These are phyloP conservation scores for Gossypium aridum DNA, from an alignment of 441 rosid species.

Conservation along the genomic window DNA sequence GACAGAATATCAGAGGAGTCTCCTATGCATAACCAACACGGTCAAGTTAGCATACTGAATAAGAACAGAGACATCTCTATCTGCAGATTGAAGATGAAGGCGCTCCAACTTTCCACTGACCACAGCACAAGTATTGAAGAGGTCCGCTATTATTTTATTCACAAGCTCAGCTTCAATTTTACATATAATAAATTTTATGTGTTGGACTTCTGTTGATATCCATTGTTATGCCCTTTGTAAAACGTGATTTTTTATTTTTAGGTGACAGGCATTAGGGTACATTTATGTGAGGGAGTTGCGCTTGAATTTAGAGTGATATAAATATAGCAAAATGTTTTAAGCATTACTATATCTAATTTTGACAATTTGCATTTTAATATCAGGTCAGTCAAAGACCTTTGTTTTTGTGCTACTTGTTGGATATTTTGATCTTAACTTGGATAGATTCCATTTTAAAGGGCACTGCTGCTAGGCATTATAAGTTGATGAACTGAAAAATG, in stretches of 20 bases:
- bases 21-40: slow-evolving; percentile 73
- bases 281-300: not conserved
- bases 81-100: slow-evolving; percentile 87
- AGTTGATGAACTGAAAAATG: slow-evolving; percentile 1
- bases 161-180: slow-evolving; percentile 11
- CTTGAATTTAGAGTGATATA: slow-evolving; percentile 8
- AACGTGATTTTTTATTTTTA: not conserved
- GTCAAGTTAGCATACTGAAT: slow-evolving; percentile 64
- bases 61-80: slow-evolving; percentile 83
- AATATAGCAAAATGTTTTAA: not conserved
- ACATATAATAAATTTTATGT: not conserved
- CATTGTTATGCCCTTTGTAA: not conserved
- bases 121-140: slow-evolving; percentile 85
- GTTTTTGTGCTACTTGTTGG: not conserved
- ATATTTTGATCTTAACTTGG: not conserved
- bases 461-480: not conserved
- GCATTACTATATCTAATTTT: slow-evolving; percentile 4
- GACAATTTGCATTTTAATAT: not conserved
- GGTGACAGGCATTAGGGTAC: not conserved
- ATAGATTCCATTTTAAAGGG: slow-evolving; percentile 1
- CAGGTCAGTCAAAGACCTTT: not conserved
- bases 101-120: slow-evolving; percentile 91
- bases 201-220: not conserved
- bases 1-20: slow-evolving; percentile 97
- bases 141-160: slow-evolving; percentile 34